Evolutionary conservation across 2,329 filamentous ascomycete genomes (phyloP).

Genomic region (Thelonectria olida): DNA sequence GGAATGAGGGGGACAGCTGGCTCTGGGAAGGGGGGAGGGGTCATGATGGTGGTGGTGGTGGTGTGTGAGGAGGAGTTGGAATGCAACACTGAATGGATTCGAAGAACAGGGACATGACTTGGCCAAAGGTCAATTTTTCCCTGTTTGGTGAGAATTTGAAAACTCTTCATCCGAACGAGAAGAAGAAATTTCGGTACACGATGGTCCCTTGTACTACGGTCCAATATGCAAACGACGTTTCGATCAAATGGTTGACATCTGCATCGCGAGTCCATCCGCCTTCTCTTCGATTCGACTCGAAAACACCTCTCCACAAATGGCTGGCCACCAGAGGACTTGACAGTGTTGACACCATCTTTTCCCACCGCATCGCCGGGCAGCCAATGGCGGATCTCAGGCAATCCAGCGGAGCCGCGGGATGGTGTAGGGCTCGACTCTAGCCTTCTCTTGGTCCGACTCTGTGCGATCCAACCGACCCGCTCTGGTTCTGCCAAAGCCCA

Average conservation of each 20-base stretch:
- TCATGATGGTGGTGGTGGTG: background rate
- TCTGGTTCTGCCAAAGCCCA: slow-evolving; percentile 9
- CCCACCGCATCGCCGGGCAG: background rate
- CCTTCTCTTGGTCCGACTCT: background rate
- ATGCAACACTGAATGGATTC: slow-evolving; percentile 5
- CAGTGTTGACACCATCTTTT: background rate
- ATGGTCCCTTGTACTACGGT: too few relatives aligned
- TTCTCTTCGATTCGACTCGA: too few relatives aligned
- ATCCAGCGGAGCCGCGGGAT: background rate
- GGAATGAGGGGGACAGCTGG: slow-evolving; percentile 30
- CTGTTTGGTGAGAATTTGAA: too few relatives aligned
- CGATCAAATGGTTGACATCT: too few relatives aligned
- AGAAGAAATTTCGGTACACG: too few relatives aligned
- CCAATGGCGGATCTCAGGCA: background rate
- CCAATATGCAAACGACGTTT: too few relatives aligned
- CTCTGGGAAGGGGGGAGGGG: slow-evolving; percentile 13
- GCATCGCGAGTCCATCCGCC: too few relatives aligned
- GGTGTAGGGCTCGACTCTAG: background rate
- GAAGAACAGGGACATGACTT: too few relatives aligned
- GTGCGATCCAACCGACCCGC: slow-evolving; percentile 9
- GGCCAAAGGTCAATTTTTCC: too few relatives aligned
- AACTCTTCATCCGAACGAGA: too few relatives aligned
- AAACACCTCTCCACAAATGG: background rate
- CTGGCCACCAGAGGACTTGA: background rate
- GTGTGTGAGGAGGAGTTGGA: background rate